Percentiles rank a stretch among this genome's conserved stretches.
These are phyloP conservation scores for Gossypioides kirkii DNA, from an alignment of 345 rosid species.

Conservation along the genomic window DNA sequence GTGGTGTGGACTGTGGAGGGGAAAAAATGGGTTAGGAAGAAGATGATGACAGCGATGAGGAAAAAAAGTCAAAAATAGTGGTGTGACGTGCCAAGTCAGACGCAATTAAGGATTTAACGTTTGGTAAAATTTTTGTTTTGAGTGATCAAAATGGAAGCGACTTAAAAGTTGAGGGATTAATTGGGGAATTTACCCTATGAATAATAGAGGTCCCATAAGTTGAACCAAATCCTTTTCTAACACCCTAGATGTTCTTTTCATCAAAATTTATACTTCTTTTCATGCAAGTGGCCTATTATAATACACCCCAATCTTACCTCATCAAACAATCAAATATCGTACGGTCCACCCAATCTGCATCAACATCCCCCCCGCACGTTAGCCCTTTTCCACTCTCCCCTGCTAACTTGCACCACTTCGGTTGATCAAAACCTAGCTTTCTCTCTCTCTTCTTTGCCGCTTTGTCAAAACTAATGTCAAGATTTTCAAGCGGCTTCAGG, in stretches of 20 bases:
- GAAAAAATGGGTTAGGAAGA: too few species aligned
- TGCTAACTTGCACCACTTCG: conserved; percentile 36
- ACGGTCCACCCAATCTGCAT: conserved; percentile 17
- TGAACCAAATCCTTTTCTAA: neutral
- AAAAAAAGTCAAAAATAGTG: too few species aligned
- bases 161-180: too few species aligned
- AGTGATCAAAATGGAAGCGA: too few species aligned
- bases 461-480: conserved; percentile 25
- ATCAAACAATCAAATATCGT: conserved; percentile 13
- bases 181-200: neutral
- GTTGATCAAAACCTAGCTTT: conserved; percentile 21
- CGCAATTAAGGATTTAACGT: too few species aligned
- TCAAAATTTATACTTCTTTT: neutral
- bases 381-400: neutral
- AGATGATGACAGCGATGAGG: too few species aligned
- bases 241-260: neutral
- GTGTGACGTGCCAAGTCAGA: too few species aligned
- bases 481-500: conserved; percentile 15
- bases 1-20: too few species aligned
- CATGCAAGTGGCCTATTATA: neutral
- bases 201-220: neutral
- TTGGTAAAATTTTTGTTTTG: too few species aligned
- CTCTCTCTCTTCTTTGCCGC: conserved; percentile 19
- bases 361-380: conserved; percentile 12
- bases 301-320: neutral